Percentiles rank a stretch among this genome's conserved stretches.
Evolutionary conservation across 495 filamentous ascomycete genomes (phyloP).

Genomic region (Choiromyces venosus): DNA sequence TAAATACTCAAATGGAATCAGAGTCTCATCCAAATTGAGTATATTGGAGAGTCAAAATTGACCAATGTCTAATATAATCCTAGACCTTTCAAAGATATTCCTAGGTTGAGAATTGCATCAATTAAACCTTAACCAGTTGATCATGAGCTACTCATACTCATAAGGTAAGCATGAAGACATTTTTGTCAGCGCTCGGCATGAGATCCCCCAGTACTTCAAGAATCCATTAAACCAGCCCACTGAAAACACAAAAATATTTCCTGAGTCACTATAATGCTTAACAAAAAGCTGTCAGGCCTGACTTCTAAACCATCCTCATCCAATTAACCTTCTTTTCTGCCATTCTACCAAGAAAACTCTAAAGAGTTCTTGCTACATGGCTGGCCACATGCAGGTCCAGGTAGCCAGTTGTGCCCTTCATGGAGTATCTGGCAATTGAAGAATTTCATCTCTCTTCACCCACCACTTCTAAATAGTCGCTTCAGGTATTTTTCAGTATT

Average conservation of each 20-base stretch:
- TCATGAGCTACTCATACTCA: not conserved
- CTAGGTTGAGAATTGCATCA: conserved; percentile 1
- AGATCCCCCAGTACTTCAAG: not conserved
- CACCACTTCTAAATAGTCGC: not conserved
- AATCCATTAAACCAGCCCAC: not conserved
- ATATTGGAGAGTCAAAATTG: conserved; percentile 1
- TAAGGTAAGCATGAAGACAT: not conserved
- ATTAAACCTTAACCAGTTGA: conserved; percentile 7
- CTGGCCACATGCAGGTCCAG: not conserved
- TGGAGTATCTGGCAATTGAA: not conserved
- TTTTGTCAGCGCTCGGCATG: not conserved
- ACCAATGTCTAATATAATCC: not conserved
- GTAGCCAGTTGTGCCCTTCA: too few relatives aligned
- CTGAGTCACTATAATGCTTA: not conserved
- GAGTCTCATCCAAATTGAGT: conserved; percentile 12
- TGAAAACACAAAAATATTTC: conserved; percentile 1
- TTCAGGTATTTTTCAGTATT: not conserved
- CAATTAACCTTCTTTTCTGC: not conserved
- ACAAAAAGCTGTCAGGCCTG: not conserved
- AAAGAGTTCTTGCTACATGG: conserved; percentile 4
- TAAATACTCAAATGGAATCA: conserved; percentile 8
- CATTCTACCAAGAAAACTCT: not conserved
- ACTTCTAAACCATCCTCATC: conserved; percentile 2
- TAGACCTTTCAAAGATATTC: not conserved
- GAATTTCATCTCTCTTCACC: not conserved